Base-by-base conservation (phyloP, 78 protist genomes). In the Dictyostelium capitatum region DNA sequence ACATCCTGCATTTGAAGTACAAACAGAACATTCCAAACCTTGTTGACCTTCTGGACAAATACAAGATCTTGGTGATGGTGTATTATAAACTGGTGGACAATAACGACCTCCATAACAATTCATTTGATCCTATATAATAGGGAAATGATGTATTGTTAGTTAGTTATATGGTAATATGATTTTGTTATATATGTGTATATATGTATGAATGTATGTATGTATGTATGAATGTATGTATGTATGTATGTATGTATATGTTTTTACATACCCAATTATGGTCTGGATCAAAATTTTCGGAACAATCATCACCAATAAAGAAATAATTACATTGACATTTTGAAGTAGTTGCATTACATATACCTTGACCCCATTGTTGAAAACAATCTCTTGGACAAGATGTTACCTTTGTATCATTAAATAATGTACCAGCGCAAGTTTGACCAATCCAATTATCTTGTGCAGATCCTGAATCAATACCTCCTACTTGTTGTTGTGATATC, bases 21-120 rank as follows among this genome's bases (percentile, higher is more conserved):
- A 77, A 53, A n/a, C 91, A 6, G 37, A 46, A 59, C 92, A 84
- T 28, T 84, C 92, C 43, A 84, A 54, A 57, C 92, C 92, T 5
- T 6, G 15, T 17, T 19, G 57, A 9, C 78, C 65, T 15, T 37
- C 65, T 54, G 82, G 82, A 74, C 92, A 84, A n/a, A 57, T 14
- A 74, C 92, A 84, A 7, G 46, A 30, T 53, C 82, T 51, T 30
- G 30, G n/a, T 19, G 30, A 20, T 10, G 48, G 53, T 6, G 28
- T 11, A 9, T 15, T 20, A 50, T 84, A 84, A 47, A 64, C 32
- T 20, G 92, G 75, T 57, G 92, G 92, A 46, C 92, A 84, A 23
- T 23, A 74, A 47, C 92, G 37, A 54, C 83, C 82, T 20, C 57
- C 82, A 25, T 80, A 17, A 14, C 92, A 84, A n/a, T 56, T 12